Evolutionary conservation across 2,329 filamentous ascomycete species (phyloP).

Genomic region (Colletotrichum gloeosporioides): DNA sequence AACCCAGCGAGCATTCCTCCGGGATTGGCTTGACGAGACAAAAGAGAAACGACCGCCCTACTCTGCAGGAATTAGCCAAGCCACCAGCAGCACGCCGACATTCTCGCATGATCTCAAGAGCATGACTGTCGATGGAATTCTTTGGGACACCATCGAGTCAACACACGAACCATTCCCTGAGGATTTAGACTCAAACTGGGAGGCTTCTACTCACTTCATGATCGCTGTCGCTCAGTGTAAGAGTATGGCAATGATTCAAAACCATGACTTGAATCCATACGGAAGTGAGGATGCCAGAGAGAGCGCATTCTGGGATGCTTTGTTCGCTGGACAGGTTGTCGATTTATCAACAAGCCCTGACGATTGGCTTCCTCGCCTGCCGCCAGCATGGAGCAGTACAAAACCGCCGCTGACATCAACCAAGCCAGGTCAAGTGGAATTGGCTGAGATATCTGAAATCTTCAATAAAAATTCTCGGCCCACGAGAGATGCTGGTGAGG

Average conservation of each 20-base stretch:
- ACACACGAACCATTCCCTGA: not conserved
- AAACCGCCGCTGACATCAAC: not conserved
- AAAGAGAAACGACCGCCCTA: not conserved
- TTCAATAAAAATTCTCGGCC: not conserved
- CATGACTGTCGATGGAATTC: not conserved
- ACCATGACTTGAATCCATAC: not conserved
- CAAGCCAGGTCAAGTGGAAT: not conserved
- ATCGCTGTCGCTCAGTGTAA: not conserved
- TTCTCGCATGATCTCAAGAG: not conserved
- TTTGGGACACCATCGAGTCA: not conserved
- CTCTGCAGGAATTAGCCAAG: not conserved
- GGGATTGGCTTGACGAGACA: not conserved
- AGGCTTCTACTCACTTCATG: not conserved
- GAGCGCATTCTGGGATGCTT: not conserved
- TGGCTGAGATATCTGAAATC: not conserved
- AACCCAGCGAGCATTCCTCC: not conserved
- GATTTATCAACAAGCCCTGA: not conserved
- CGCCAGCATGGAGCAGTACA: not conserved
- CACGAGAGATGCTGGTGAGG: too few relatives aligned
- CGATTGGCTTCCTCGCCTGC: not conserved
- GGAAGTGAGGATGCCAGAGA: not conserved
- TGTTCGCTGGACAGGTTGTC: not conserved
- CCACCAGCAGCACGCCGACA: not conserved
- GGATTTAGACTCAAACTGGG: not conserved
- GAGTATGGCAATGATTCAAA: not conserved